Base-by-base conservation (phyloP, 2,329 filamentous ascomycete species). In the Talaromyces rugulosus region DNA sequence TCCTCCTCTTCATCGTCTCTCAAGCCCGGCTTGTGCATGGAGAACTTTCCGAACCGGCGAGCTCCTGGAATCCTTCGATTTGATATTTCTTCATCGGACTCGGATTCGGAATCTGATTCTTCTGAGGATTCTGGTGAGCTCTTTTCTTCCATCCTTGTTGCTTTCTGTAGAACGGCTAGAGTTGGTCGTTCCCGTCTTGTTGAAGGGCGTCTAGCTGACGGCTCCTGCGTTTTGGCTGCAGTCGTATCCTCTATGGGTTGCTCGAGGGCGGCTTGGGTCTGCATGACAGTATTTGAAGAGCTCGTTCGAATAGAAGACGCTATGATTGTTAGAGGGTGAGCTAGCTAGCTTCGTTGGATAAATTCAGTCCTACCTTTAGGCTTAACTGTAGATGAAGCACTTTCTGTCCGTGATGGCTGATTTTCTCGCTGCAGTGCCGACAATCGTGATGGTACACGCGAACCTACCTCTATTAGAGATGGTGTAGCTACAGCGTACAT, bases 1-100 rank as follows among this genome's bases (percentile, higher is more conserved):
- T 79, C 77, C 16, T 79, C 77, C 4, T 77, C 73, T 23, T 77
- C 74, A 2, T 76, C 72, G 30, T 77, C 73, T 27, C 70, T 63
- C 12, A 74, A 59, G 44, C 72, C 66, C 1, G 69, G 66, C 28
- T 70, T 71, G 60, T 76, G 74, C 3, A 66, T 73, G 4, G 77
- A 79, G 53, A 74, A 75, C 63, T 74, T 74, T 8, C 76, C 75
- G 60, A 77, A 77, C 8, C 74, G 73, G 62, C 71, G 73, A 59
- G 76, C 75, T 9, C 70, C 66, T 1, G 70, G 71, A 4, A 66
- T 68, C 53, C 65, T 66, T 27, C 69, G 65, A 27, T 60, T 66
- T 5, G 64, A 52, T 6, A 65, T 27, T 7, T 66, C 66, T 7
- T 73, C 67, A n/a, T 69, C 70, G 7, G 58, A 57, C 31, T 58